phyloP scores from a whole-genome alignment of 139 green algal species.

The Picochlorum sp. region DNA sequence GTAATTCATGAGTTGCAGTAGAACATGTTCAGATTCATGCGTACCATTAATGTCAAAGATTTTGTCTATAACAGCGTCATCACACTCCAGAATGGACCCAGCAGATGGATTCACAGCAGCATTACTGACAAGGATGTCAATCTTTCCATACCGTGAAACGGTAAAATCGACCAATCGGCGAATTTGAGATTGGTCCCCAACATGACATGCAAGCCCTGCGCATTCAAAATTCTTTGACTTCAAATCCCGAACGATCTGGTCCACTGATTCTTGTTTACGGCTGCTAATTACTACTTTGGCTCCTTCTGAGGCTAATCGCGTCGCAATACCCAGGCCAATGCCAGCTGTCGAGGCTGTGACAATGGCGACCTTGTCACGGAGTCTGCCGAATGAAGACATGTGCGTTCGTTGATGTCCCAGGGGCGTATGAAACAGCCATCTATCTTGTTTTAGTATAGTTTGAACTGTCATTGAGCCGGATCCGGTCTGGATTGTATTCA shows the following conservation, averaged over 20 bases:
- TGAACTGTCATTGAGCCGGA: too few species aligned
- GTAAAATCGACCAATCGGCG: slow-evolving; percentile 50
- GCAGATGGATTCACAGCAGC: slow-evolving; percentile 80
- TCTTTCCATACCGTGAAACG: slow-evolving; percentile 47
- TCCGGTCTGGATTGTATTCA: too few species aligned
- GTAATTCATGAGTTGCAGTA: too few species aligned
- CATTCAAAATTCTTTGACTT: slow-evolving; percentile 43
- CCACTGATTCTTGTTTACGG: slow-evolving; percentile 63
- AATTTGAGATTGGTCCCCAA: slow-evolving; percentile 57
- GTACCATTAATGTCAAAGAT: slow-evolving; percentile 80
- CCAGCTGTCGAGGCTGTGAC: slow-evolving; percentile 90
- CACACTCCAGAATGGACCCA: slow-evolving; percentile 65
- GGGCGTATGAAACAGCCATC: not conserved
- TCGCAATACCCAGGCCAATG: slow-evolving; percentile 80
- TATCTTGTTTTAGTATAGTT: too few species aligned
- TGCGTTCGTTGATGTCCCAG: not conserved
- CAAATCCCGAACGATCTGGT: slow-evolving; percentile 59
- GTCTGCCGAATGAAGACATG: slow-evolving; percentile 21
- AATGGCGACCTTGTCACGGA: slow-evolving; percentile 74
- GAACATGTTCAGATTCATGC: slow-evolving; percentile 22
- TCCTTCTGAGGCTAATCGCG: slow-evolving; percentile 70
- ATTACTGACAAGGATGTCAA: slow-evolving; percentile 89
- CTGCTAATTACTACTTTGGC: slow-evolving; percentile 48
- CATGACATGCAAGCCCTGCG: slow-evolving; percentile 75
- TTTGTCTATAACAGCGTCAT: slow-evolving; percentile 75